Evolutionary conservation across 2,329 filamentous ascomycete species (phyloP).

Genomic region (Phaeosphaeriaceae sp.): DNA sequence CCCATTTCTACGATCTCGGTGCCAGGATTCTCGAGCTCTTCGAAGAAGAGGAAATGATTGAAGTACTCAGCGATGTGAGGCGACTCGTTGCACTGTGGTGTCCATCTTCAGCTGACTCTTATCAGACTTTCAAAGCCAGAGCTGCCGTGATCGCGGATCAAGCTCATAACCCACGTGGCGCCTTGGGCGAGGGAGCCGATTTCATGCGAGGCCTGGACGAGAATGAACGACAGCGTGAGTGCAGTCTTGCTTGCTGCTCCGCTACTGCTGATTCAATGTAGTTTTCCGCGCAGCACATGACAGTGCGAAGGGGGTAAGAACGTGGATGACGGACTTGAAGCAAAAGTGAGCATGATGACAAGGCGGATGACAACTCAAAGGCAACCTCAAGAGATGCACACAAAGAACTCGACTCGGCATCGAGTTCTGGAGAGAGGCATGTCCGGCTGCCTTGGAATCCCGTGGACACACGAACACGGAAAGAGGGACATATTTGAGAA

Average conservation of each 20-base stretch:
- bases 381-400: not conserved
- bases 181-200: slow-evolving; percentile 71
- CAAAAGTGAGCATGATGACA: slow-evolving; percentile 39
- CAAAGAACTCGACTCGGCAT: not conserved
- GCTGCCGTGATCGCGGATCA: slow-evolving; percentile 86
- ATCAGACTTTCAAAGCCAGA: slow-evolving; percentile 77
- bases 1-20: slow-evolving; percentile 87
- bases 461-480: not conserved
- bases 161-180: slow-evolving; percentile 81
- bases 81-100: not conserved
- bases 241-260: not conserved
- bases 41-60: slow-evolving; percentile 81
- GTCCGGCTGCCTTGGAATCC: not conserved
- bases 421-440: not conserved
- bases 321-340: slow-evolving; percentile 54
- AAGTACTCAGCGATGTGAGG: slow-evolving; percentile 59
- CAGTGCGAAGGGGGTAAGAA: slow-evolving; percentile 54
- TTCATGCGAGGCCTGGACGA: slow-evolving; percentile 90
- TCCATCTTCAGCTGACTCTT: not conserved
- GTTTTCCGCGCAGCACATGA: slow-evolving; percentile 59
- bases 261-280: slow-evolving; percentile 24
- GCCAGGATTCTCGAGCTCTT: slow-evolving; percentile 88
- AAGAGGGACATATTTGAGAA: not conserved
- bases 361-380: not conserved
- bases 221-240: slow-evolving; percentile 74